Evolutionary conservation across 2,329 filamentous ascomycete species (phyloP), one percentile per base, ranked within the genome.

Genomic region (Paracoccidioides brasiliensis): DNA sequence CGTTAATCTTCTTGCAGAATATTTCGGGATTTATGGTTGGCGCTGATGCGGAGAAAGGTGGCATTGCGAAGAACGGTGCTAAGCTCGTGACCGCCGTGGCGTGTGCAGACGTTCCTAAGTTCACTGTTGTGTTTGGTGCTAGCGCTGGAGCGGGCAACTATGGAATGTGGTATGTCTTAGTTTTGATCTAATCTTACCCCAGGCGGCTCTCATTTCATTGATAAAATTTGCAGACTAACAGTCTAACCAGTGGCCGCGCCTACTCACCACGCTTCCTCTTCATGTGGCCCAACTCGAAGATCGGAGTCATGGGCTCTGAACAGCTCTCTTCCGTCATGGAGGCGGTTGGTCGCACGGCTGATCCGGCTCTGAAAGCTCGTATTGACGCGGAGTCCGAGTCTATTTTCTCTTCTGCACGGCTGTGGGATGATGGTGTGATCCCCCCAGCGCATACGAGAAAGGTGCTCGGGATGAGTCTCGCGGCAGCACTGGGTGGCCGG

Each of bases 11-110:
- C 73, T 76, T 98, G 22, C 93, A 98, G 70, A 97, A 98, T 71
- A 97, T 98, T 68, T 85, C 84, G 5, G 93, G 93, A 45, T 98
- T 98, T 80, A 98, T 98, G 93, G 93, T 98, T 37, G 93, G 93
- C 45, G 81, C 83, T 15, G 88, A 93, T 64, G 90, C 91, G 0
- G 93, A 98, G 73, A 85, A 86, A 55, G 91, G 91, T 53, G 93
- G 93, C 10, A 97, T 98, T 63, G 93, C 93, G 55, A 97, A 97
- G 78, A 94, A 97, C 66, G 93, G 93, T 43, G 93, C 93, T 5
- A 97, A 98, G 74, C 82, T 98, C 15, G 93, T 97, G 33, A 95
- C 90, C 2, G 93, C 91, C 6, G 93, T 97, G 9, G 88, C 90
- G 7, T 96, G 90, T 67, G 90, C 91, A 3, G 83, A 93, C 62